A percentile compares a stretch with the other conserved stretches of the same genome.
phyloP scores from a whole-genome alignment of 805 yeast genomes.

The Zygoascus bituminiphila region DNA sequence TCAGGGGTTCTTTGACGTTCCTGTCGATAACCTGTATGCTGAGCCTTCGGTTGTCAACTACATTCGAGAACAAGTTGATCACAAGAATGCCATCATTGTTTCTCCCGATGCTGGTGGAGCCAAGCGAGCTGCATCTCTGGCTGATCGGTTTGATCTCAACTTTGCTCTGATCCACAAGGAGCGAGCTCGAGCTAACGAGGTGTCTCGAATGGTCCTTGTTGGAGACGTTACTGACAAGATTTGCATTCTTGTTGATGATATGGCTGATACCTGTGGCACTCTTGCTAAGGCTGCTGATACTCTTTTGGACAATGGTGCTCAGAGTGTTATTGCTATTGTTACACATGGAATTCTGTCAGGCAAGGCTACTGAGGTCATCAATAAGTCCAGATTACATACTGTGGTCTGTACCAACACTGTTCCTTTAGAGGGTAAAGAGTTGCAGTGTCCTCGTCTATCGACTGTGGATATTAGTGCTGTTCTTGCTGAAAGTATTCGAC shows the following conservation, averaged over 20 bases:
- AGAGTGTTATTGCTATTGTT: slow-evolving; percentile 83
- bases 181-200: slow-evolving; percentile 93
- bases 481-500: slow-evolving; percentile 87
- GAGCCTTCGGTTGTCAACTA: slow-evolving; percentile 87
- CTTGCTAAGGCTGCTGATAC: slow-evolving; percentile 92
- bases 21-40: slow-evolving; percentile 94
- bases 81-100: slow-evolving; percentile 62
- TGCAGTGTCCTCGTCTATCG: slow-evolving; percentile 56
- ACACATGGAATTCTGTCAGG: slow-evolving; percentile 95
- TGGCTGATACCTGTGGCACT: slow-evolving; percentile 99
- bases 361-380: slow-evolving; percentile 69
- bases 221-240: slow-evolving; percentile 86
- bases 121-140: slow-evolving; percentile 90
- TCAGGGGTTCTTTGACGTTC: slow-evolving; percentile 93
- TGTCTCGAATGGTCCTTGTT: slow-evolving; percentile 91
- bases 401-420: slow-evolving; percentile 93
- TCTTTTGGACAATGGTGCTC: slow-evolving; percentile 70
- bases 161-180: slow-evolving; percentile 97
- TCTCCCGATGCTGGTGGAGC: slow-evolving; percentile 99
- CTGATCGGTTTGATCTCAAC: slow-evolving; percentile 87
- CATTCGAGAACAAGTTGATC: slow-evolving; percentile 56
- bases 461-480: slow-evolving; percentile 79
- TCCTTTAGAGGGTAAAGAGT: slow-evolving; percentile 65
- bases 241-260: slow-evolving; percentile 88
- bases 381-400: slow-evolving; percentile 54